Percentiles rank a stretch among this genome's conserved stretches.
These are phyloP conservation scores for Bocquillonia castaneifolia DNA, from an alignment of 441 rosid genomes.

Conservation along the genomic window DNA sequence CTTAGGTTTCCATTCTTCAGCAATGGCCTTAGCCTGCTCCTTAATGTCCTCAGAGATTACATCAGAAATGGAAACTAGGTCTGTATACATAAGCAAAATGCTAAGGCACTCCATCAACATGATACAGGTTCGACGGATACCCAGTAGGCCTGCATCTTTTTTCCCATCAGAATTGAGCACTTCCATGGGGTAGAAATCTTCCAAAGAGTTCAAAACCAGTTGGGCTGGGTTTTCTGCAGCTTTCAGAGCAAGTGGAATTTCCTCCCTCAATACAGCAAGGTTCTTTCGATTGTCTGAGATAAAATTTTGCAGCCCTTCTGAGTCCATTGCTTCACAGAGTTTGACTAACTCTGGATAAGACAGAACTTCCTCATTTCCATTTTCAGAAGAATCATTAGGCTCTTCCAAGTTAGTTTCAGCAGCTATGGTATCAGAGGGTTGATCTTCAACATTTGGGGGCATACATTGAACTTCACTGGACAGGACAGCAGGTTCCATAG, in stretches of 20 bases:
- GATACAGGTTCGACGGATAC: slow-evolving; percentile 90
- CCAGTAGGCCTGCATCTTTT: slow-evolving; percentile 77
- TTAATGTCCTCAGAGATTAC: slow-evolving; percentile 58
- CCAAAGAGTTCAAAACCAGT: slow-evolving; percentile 72
- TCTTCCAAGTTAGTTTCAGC: slow-evolving; percentile 48
- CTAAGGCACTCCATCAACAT: slow-evolving; percentile 98
- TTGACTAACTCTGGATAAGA: slow-evolving; percentile 69
- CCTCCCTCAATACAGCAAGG: slow-evolving; percentile 75
- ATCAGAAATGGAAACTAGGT: slow-evolving; percentile 41
- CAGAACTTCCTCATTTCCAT: slow-evolving; percentile 48
- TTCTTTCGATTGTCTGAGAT: slow-evolving; percentile 96
- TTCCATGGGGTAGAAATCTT: slow-evolving; percentile 69
- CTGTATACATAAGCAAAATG: slow-evolving; percentile 48
- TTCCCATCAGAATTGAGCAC: slow-evolving; percentile 59
- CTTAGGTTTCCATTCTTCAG: slow-evolving; percentile 81
- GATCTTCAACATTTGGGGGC: slow-evolving; percentile 32
- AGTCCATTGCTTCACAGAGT: slow-evolving; percentile 79
- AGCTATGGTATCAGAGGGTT: slow-evolving; percentile 38
- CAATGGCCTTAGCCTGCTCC: slow-evolving; percentile 68
- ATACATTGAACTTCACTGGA: slow-evolving; percentile 39
- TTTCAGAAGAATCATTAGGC: slow-evolving; percentile 41
- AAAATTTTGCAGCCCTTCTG: slow-evolving; percentile 83
- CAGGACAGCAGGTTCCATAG: slow-evolving; percentile 37
- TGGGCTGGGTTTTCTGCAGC: slow-evolving; percentile 78
- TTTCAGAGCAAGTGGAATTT: slow-evolving; percentile 75